Evolutionary conservation across 495 filamentous ascomycete genomes (phyloP), one percentile per base, ranked within the genome.

Genomic region (Wilcoxina mikolae): DNA sequence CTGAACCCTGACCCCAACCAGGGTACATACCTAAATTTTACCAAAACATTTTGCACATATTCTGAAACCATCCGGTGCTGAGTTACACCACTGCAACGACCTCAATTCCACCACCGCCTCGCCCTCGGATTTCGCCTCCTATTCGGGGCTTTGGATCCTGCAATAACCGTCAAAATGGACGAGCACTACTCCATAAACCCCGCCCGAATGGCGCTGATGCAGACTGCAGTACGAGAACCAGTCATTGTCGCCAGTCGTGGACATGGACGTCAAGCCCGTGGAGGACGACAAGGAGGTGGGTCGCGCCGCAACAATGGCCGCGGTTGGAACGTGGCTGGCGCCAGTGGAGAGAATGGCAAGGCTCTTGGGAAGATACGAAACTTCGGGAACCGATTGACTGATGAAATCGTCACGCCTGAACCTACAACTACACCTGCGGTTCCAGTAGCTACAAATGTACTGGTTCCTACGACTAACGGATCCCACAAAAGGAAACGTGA

Each of bases 181-280:
- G n/a, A n/a, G n/a, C n/a, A n/a, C n/a, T n/a, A n/a, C n/a, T n/a
- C n/a, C n/a, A 62, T 64, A 20, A 64, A 64, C 38, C 60, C 60
- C 3, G 60, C 54, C 26, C 59, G 60, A 22, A 60, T 64, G 7
- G 59, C 59, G 18, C 54, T 64, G 56, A 61, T 64, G 59, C 59
- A 55, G 35, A 43, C 56, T 7, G 27, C 11, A 15, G 18, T 22
- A 0, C 10, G 18, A 11, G 41, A 55, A 3, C 12, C 18, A 10
- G 17, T 18, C 41, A 31, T 49, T 31, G 25, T 33, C 42, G 46
- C 23, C 1, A 20, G 24, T 3, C 25, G 52, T 31, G 17, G 52
- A 50, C 26, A 12, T 11, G 33, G 52, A 24, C 1, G 42, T 10
- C 53, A 43, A 3, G 43, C 23, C 18, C 24, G 35, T 12, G 33